phyloP scores from a whole-genome alignment of 148 eudicot species.

The Rhododendron ferrugineum region DNA sequence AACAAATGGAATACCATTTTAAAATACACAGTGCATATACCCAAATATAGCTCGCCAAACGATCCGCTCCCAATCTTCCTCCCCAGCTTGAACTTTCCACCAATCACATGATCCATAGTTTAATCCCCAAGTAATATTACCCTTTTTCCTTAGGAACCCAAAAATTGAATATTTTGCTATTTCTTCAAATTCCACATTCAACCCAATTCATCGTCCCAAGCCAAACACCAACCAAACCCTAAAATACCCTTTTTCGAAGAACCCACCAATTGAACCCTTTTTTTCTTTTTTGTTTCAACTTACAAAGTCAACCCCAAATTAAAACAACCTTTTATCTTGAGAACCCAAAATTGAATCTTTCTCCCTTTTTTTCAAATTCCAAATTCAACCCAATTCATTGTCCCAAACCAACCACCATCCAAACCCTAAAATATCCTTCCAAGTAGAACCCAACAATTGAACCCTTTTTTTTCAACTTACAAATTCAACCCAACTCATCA shows the following conservation, averaged over 20 bases:
- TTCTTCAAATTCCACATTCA: neutral
- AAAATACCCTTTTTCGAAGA: neutral
- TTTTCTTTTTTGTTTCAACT: neutral
- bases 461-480: neutral
- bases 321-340: neutral
- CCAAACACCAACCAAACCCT: neutral
- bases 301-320: neutral
- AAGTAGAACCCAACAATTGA: neutral
- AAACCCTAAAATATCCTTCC: neutral
- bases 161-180: neutral
- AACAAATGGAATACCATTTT: neutral
- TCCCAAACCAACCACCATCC: constrained; percentile 2
- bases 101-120: constrained; percentile 59
- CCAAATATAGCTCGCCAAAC: constrained; percentile 73
- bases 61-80: constrained; percentile 81
- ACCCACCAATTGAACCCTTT: neutral
- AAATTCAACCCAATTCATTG: neutral
- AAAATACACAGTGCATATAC: constrained; percentile 23
- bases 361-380: neutral
- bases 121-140: neutral
- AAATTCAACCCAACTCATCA: constrained; percentile 7
- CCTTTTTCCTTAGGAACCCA: neutral
- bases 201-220: constrained; percentile 6
- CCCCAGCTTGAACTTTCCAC: constrained; percentile 77
- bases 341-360: neutral